Conservation (phyloP, 78 protist species). For the Creolimax fragrantissima region DNA sequence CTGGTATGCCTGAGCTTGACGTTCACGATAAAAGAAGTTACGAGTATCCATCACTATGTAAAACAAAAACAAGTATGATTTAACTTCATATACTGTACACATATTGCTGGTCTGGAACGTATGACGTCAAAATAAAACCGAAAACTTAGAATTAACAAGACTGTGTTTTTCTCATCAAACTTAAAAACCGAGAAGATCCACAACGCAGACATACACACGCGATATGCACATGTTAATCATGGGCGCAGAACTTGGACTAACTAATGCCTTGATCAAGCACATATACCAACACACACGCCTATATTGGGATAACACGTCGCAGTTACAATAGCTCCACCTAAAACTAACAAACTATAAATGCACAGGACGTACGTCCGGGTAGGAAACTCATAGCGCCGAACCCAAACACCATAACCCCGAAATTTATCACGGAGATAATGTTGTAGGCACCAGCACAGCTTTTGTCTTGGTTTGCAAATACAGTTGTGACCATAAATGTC, state of each 20-base stretch:
- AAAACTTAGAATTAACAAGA: no score
- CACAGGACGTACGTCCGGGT: background rate
- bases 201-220: no score
- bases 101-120: no score
- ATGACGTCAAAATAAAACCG: no score
- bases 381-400: constrained; percentile 15
- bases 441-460: background rate
- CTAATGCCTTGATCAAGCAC: no score
- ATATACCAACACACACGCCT: no score
- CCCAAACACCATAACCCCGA: constrained; percentile 10
- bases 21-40: constrained; percentile 20
- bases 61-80: background rate
- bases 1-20: constrained; percentile 20
- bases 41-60: background rate
- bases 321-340: no score
- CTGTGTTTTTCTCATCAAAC: no score
- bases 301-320: no score
- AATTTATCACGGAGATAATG: constrained; percentile 18
- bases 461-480: background rate
- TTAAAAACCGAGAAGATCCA: no score
- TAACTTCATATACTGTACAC: background rate
- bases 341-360: background rate
- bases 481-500: constrained; percentile 15
- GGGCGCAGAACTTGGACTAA: no score
- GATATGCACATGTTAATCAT: no score